A percentile compares a stretch with the other conserved stretches of the same genome.
Conservation (phyloP, 2,329 filamentous ascomycete genomes). For the Sarocladiaceae sp. region DNA sequence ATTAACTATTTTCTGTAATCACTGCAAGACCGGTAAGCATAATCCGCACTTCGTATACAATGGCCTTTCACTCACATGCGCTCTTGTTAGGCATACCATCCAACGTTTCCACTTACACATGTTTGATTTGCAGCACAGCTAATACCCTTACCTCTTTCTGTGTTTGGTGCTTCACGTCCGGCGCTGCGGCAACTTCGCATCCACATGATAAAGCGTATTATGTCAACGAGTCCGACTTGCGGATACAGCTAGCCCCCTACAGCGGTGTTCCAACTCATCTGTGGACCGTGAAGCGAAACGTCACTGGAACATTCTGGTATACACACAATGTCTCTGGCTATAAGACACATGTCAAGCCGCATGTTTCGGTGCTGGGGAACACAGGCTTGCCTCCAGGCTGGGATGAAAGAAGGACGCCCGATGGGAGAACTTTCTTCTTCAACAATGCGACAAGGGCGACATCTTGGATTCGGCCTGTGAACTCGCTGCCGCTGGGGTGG, state of each 20-base stretch:
- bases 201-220: constrained; percentile 20
- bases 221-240: constrained; percentile 20
- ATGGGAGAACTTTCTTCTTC: constrained; percentile 19
- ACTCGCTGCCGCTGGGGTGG: constrained; percentile 19
- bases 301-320: constrained; percentile 20
- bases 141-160: constrained; percentile 16
- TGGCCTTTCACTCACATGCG: neutral
- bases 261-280: constrained; percentile 13
- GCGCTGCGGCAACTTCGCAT: constrained; percentile 17
- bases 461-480: constrained; percentile 18
- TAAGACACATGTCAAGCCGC: constrained; percentile 19
- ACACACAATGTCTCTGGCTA: constrained; percentile 18
- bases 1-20: constrained; percentile 3
- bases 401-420: constrained; percentile 18
- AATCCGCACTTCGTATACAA: neutral
- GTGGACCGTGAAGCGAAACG: constrained; percentile 21
- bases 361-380: constrained; percentile 10
- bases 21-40: constrained; percentile 4
- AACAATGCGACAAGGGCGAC: constrained; percentile 16
- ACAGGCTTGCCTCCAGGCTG: constrained; percentile 18
- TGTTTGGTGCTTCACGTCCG: constrained; percentile 22
- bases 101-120: constrained; percentile 20
- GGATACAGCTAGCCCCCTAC: constrained; percentile 14
- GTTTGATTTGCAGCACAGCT: constrained; percentile 22
- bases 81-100: constrained; percentile 13